phyloP scores from a whole-genome alignment of 2,329 filamentous ascomycete genomes.

The Pseudogymnoascus sp. region DNA sequence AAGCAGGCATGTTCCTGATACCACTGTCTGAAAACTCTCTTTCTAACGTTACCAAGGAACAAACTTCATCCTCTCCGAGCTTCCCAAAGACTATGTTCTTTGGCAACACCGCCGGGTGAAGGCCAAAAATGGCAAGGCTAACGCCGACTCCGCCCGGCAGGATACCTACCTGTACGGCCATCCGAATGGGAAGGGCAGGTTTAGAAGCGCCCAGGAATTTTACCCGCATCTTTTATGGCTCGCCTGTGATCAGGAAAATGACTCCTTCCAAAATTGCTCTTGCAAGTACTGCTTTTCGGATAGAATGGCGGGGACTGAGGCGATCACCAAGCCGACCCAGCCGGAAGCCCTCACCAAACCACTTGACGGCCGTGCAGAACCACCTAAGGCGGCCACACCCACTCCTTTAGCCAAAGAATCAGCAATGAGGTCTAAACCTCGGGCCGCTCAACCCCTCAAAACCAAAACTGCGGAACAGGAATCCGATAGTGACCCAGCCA shows the following conservation, averaged over 20 bases:
- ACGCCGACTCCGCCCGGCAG: constrained; percentile 42
- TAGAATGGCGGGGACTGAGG: constrained; percentile 33
- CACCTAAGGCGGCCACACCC: background rate
- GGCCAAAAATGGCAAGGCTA: constrained; percentile 7
- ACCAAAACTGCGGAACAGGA: constrained; percentile 39
- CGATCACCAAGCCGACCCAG: constrained; percentile 15
- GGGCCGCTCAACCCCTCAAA: constrained; percentile 20
- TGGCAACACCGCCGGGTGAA: constrained; percentile 44
- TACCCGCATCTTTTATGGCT: constrained; percentile 54
- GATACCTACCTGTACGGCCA: constrained; percentile 57
- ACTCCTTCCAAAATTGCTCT: constrained; percentile 44
- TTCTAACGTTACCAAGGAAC: constrained; percentile 22
- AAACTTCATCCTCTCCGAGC: constrained; percentile 43
- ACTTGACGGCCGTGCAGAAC: background rate
- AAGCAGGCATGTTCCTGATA: constrained; percentile 13
- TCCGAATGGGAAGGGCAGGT: constrained; percentile 50
- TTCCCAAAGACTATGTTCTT: constrained; percentile 50
- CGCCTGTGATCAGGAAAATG: constrained; percentile 42
- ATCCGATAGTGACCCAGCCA: constrained; percentile 38
- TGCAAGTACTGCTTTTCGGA: constrained; percentile 52
- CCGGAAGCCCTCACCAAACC: background rate
- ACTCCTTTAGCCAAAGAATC: background rate
- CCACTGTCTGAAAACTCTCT: constrained; percentile 17
- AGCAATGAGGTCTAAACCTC: constrained; percentile 13
- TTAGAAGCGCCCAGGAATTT: constrained; percentile 51